phyloP scores from a whole-genome alignment of 1,284 basidiomycete genomes.

The Fomes fomentarius region DNA sequence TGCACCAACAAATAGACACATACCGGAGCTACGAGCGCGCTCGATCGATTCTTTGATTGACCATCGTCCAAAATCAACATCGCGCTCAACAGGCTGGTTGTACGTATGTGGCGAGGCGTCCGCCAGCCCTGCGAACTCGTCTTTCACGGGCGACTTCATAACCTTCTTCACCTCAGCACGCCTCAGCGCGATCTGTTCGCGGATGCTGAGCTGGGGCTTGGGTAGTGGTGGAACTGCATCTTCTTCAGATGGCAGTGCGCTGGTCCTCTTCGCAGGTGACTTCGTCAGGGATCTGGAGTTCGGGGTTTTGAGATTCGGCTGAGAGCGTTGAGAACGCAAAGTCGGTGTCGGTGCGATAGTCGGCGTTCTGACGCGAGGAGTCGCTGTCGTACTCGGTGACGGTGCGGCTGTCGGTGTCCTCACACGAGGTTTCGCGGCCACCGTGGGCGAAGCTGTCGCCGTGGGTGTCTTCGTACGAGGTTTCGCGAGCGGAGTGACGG shows the following conservation, averaged over 20 bases:
- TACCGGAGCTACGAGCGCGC: constrained; percentile 75
- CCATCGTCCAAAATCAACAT: constrained; percentile 62
- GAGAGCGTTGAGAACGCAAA: constrained; percentile 25
- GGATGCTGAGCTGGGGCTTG: constrained; percentile 55
- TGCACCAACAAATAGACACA: constrained; percentile 26
- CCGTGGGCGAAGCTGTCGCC: constrained; percentile 1
- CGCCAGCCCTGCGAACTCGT: constrained; percentile 43
- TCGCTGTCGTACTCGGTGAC: not conserved
- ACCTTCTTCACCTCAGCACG: constrained; percentile 75
- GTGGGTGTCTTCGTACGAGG: constrained; percentile 19
- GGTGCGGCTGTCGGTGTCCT: constrained; percentile 7
- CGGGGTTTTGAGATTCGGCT: constrained; percentile 21
- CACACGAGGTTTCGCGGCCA: constrained; percentile 6
- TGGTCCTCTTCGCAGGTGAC: constrained; percentile 17
- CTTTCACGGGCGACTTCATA: constrained; percentile 30
- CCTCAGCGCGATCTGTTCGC: constrained; percentile 74
- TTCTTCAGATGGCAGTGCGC: constrained; percentile 21
- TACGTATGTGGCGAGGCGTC: constrained; percentile 45
- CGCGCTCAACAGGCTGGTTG: constrained; percentile 47
- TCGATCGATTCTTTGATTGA: constrained; percentile 77
- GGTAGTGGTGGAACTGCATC: constrained; percentile 31
- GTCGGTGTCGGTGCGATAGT: constrained; percentile 21
- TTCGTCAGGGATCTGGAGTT: constrained; percentile 22
- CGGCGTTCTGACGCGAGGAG: not conserved
- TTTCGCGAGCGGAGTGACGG: constrained; percentile 23